Base-by-base conservation (phyloP, 139 green algal genomes). In the Chlorella sp. region DNA sequence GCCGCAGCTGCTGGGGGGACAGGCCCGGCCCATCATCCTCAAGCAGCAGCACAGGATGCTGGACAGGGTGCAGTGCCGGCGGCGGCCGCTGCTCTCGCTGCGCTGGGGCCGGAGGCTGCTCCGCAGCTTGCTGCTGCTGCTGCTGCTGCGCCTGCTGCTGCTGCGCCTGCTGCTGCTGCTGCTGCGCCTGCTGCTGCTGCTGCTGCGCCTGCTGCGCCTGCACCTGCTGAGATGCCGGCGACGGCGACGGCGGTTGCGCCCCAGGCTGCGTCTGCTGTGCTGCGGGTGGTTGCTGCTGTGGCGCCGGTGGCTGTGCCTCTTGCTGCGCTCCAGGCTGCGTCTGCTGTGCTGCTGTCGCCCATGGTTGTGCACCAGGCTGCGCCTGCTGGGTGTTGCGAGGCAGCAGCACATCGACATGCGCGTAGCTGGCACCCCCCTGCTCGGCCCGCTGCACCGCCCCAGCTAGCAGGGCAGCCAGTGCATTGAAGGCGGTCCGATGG, bases 391-490 rank as follows among this genome's bases (percentile, higher is more conserved):
- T 8, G 38, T 48, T 54, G n/a, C 26, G 24, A 3, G 76, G 73
- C 30, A 78, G 73, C 32, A 62, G 73, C 36, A 82, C 38, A 32
- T 82, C 76, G 0, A 82, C 54, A 20, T 82, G 76, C 0, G 56
- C 41, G 28, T 72, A 38, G 14, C 30, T 72, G 38, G 48, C 62
- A 0, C 41, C 62, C 9, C 36, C 60, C 32, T 72, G 60, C n/a
- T 84, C 44, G 6, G 46, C 46, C 14, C 67, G 80, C 80, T 85
- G 20, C 46, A 85, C 1, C 20, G 40, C 38, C 22, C 20, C 67
- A 11, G 67, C 80, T 34, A 85, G 67, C 67, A 85, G n/a, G 24
- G 67, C 67, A 32, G 67, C 80, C 22, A 85, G 40, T 2, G 80
- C 80, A n/a, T 34, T 51, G 28, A 85, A 85, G 5, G 80, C 67